Evolutionary conservation across 371 early-diverging fungal species (phyloP).

Genomic region (Haplosporangium sp.): DNA sequence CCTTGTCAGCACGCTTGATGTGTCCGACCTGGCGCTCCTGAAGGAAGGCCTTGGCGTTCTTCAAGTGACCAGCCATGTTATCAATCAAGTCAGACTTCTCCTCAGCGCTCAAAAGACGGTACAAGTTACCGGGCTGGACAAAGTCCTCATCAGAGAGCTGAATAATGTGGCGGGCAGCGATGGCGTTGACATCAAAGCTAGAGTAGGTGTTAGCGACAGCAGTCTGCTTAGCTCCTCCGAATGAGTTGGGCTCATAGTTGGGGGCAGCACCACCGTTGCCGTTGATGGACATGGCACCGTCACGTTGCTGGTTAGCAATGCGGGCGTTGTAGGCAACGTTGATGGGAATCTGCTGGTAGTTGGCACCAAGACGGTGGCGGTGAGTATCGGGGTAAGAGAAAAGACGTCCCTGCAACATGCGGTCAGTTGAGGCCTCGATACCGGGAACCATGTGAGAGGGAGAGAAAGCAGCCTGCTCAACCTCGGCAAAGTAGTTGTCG

Average conservation of each 20-base stretch:
- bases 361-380: conserved; percentile 82
- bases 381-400: conserved; percentile 89
- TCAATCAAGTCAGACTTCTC: conserved; percentile 76
- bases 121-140: conserved; percentile 79
- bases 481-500: conserved; percentile 86
- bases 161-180: conserved; percentile 52
- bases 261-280: conserved; percentile 77
- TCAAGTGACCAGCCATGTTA: conserved; percentile 80
- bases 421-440: conserved; percentile 78
- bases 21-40: conserved; percentile 80
- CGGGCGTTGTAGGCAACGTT: conserved; percentile 72
- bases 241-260: conserved; percentile 84
- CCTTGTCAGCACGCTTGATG: conserved; percentile 82
- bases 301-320: conserved; percentile 79
- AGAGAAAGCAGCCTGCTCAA: conserved; percentile 84
- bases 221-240: conserved; percentile 52
- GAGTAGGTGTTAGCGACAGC: conserved; percentile 38
- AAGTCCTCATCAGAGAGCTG: conserved; percentile 74
- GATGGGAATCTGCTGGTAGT: conserved; percentile 84
- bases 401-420: conserved; percentile 84
- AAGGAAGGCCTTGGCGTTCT: conserved; percentile 77
- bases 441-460: conserved; percentile 82
- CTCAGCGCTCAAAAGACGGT: conserved; percentile 72
- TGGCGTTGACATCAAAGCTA: conserved; percentile 39
- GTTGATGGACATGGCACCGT: conserved; percentile 73